Base-by-base conservation (phyloP, 1,284 basidiomycete species). In the Ceraceosorus guamensis region DNA sequence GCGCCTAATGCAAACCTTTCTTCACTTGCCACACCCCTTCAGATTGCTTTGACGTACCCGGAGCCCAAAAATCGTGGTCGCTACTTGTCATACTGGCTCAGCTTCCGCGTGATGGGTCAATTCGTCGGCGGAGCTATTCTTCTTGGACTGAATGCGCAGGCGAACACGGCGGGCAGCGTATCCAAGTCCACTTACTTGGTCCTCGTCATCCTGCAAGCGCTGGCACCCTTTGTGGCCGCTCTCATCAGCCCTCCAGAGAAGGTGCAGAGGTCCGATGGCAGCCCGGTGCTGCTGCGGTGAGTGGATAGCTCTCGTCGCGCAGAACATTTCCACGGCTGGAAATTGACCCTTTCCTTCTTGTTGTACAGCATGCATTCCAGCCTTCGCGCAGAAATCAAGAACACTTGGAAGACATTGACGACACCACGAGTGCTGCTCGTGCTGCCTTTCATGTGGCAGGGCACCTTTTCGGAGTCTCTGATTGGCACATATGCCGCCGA, bases 161-260 rank as follows among this genome's bases (percentile, higher is more conserved):
- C 66, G 35, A 46, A 53, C 8, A 51, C 55, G 11, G 63, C 66
- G 2, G 78, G 78, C 1, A 68, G 66, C 5, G 65, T 79, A 44
- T 61, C 57, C 14, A 63, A 62, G 24, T 66, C 71, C 41, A 77
- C 77, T 2, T 78, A 76, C 58, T 14, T 78, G 52, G 73, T 78
- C 31, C 78, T 79, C 54, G 76, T 79, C 37, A 73, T 68, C 0
- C 64, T 79, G n/a, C 75, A 76, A 48, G 64, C 63, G 32, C 10
- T 76, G 11, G 75, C 68, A 1, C 77, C 77, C 0, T 59, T 78
- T 41, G 59, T 67, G 3, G 73, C 73, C 0, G 49, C 77, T 46
- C 60, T 78, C 3, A 65, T 79, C 8, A 62, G 54, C 31, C 60
- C 62, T 56, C 78, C 78, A 3, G 59, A 63, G 46, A 67, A 77